Evolutionary conservation across 148 eudicot genomes (phyloP), one percentile per base, ranked within the genome.

Genomic region (Camellia sinensis): DNA sequence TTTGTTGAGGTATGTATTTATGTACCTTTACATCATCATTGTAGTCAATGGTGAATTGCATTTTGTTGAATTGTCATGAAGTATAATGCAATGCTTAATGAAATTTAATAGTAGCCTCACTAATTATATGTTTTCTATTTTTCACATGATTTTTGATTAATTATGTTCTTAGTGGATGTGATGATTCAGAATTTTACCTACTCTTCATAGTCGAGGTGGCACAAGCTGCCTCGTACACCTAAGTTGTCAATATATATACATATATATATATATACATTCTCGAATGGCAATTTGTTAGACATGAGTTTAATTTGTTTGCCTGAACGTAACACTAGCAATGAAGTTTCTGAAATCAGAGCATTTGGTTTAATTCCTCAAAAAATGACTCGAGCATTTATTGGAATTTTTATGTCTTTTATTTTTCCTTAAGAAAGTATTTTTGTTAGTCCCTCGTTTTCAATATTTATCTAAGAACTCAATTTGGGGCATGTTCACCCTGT

Each of bases 1-100:
- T 91, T 91, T 78, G 92, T 90, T 21, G 94, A 91, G 94, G 94
- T 91, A 85, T 75, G 68, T 74, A 3, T 0, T 8, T 8, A 3
- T 15, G 3, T 40, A 29, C 37, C 13, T 74, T 56, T 37, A 57
- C 22, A 17, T 19, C 13, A 5, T 18, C 41, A 9, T 74, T 40
- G 9, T 29, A 18, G 12, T 14, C 13, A 37, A n/a, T 11, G 50
- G 18, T 74, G 29, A 41, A 18, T 57, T 18, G 3, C 53, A 43
- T 74, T 74, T 57, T 41, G 37, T 74, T n/a, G 13, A 46, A 63
- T 12, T 19, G 17, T 45, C 18, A 1, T 17, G 2, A 52, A 29
- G 37, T 29, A 29, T 29, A 29, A 29, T 29, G 37, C 37, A 29
- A 29, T 71, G 17, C 17, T 50, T 71, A 10, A 7, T 29, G 37